Evolutionary conservation across 208 protist species (phyloP), one percentile per base, ranked within the genome.

Genomic region (Tritrichomonas musculus): DNA sequence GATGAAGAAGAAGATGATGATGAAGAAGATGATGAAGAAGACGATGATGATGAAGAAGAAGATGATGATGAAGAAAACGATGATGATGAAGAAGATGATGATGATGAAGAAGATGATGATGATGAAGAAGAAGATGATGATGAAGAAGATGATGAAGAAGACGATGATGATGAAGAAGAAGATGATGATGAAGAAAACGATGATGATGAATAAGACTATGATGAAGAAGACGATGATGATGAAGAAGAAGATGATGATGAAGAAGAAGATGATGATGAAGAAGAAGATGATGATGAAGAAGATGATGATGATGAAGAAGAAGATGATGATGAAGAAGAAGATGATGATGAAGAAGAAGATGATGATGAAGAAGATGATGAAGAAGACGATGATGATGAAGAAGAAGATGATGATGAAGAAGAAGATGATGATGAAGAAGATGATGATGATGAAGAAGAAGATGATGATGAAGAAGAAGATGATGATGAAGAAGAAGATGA

Each of bases 371-470:
- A n/a, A n/a, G n/a, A n/a, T n/a, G n/a, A n/a, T n/a, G n/a, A n/a
- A n/a, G n/a, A n/a, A n/a, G n/a, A n/a, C n/a, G n/a, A n/a, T n/a
- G n/a, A n/a, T n/a, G n/a, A n/a, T n/a, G n/a, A n/a, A n/a, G n/a
- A n/a, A 93, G 80, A 94, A 94, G n/a, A 94, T 94, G 57, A 94
- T 94, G 57, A 94, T 94, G n/a, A n/a, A 94, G 80, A 94, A 94
- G 30, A 94, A 94, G 80, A 94, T 94, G 57, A 93, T 92, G 57
- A 94, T 94, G 57, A 94, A 66, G 57, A 94, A 94, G 57, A 94
- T 92, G 80, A 94, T 93, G 80, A 94, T 93, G n/a, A 94, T 92
- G 57, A 94, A 94, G 80, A 94, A 94, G 80, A 94, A 93, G 50
- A 93, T 93, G 50, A 93, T 93, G 50, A 93, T 27, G 82, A 84